phyloP scores from a whole-genome alignment of 805 yeast genomes.

The Naumovozyma baii region DNA sequence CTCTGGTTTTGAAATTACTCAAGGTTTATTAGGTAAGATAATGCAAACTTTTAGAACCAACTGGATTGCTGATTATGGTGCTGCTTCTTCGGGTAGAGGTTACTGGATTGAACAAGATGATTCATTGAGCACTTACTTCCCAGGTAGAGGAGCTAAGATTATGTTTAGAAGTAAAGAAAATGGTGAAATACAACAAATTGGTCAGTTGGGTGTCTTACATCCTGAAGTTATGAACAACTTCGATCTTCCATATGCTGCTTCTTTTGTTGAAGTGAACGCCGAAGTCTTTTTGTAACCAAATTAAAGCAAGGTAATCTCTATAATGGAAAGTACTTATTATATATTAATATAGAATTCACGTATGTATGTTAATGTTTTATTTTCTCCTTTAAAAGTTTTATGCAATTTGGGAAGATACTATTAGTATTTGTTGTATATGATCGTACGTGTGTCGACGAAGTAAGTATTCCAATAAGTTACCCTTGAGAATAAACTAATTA shows the following conservation, averaged over 20 bases:
- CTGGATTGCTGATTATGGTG: slow-evolving; percentile 53
- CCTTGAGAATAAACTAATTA: no score
- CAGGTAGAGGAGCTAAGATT: slow-evolving; percentile 93
- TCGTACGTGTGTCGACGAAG: no score
- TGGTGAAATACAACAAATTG: slow-evolving; percentile 51
- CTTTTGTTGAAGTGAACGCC: slow-evolving; percentile 81
- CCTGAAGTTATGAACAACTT: slow-evolving; percentile 83
- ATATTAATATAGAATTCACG: background rate
- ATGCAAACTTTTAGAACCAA: slow-evolving; percentile 93
- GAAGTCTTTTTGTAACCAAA: slow-evolving; percentile 61
- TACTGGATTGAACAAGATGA: slow-evolving; percentile 74
- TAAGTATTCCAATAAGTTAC: no score
- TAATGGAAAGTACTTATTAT: no score
- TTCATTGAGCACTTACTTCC: slow-evolving; percentile 70
- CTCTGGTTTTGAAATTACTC: slow-evolving; percentile 88
- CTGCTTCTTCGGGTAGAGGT: slow-evolving; percentile 52
- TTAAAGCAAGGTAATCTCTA: background rate
- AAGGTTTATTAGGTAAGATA: slow-evolving; percentile 87
- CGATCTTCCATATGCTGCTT: slow-evolving; percentile 88
- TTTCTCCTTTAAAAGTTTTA: background rate
- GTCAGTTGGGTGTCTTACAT: slow-evolving; percentile 87
- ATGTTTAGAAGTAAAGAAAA: slow-evolving; percentile 59
- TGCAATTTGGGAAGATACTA: background rate
- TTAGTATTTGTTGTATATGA: no score
- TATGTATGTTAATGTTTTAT: background rate